Evolutionary conservation across 768 basidiomycete genomes (phyloP), one percentile per base, ranked within the genome.

Genomic region (Suillus luteus): DNA sequence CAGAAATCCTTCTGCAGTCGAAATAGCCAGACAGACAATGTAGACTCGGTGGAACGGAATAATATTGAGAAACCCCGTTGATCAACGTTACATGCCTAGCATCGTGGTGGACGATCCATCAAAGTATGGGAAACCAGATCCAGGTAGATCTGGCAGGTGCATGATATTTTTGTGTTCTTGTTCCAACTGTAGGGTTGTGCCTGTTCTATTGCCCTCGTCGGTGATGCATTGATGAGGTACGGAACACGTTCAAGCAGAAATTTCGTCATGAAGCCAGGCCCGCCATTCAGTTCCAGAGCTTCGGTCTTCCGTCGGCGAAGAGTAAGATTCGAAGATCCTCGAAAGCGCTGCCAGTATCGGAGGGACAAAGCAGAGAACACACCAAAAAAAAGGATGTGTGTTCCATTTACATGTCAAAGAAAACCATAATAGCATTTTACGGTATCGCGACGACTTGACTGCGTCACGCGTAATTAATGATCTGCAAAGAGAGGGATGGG

Each of bases 361-460:
- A 49, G 40, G 24, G 31, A 59, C 33, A 40, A 38, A 24, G 55
- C 41, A 37, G 1, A 14, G 17, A 46, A 19, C 38, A 27, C n/a
- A 59, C 46, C 33, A 48, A 49, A 31, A 52, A 17, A 61, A 44
- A 38, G 86, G 72, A 65, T 87, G 85, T 87, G 85, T 66, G 81
- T 82, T 55, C 79, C 81, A 41, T 83, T 79, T 2, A 77, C 51
- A 87, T 82, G 66, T 87, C 85, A 35, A 31, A 88, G 77, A 71
- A 87, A 87, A 1, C 85, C 85, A 9, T 80, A 83, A 67, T 83
- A 80, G 67, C 83, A 82, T 71, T 85, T 77, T 52, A 85, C 83
- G 27, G 72, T 69, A 64, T 86, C 86, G 68, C 86, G 86, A 11
- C 86, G 68, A 22, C 74, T 74, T 7, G 84, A 80, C 65, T 78